Evolutionary conservation across 768 basidiomycete species (phyloP).

Genomic region (Calocera cornea): DNA sequence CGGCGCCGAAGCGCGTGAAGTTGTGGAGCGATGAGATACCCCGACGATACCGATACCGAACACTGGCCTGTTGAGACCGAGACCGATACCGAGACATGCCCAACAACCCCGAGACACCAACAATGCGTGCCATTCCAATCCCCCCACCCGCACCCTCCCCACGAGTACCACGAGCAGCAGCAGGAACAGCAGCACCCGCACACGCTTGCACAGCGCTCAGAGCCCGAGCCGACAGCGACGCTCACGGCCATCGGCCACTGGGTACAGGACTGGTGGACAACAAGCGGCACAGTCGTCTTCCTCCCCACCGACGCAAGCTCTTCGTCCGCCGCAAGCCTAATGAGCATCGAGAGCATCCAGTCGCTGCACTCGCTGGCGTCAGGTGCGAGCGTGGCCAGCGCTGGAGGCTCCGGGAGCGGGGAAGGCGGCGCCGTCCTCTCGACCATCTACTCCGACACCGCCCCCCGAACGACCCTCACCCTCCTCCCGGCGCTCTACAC

Average conservation of each 20-base stretch:
- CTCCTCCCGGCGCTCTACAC: background rate
- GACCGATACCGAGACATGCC: background rate
- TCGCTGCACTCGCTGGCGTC: background rate
- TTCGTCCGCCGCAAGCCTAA: background rate
- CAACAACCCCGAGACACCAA: background rate
- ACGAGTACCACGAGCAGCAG: too few species aligned
- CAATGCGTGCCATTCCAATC: background rate
- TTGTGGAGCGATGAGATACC: background rate
- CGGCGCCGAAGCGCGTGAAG: background rate
- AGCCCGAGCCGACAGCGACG: too few species aligned
- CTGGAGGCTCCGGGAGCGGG: too few species aligned
- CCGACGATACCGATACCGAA: background rate
- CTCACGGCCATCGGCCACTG: too few species aligned
- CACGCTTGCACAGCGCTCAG: too few species aligned
- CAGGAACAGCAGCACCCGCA: too few species aligned
- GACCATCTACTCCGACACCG: background rate
- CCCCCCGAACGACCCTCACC: background rate
- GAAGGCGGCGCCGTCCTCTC: too few species aligned
- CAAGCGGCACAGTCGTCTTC: background rate
- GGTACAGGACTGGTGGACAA: constrained; percentile 1
- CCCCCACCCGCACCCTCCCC: too few species aligned
- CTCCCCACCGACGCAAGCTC: background rate
- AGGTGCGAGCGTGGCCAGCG: background rate
- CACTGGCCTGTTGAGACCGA: too few species aligned
- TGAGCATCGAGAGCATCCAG: background rate